Percentiles rank a stretch among this genome's conserved stretches.
These are phyloP conservation scores for Penicillium tannophilum DNA, from an alignment of 495 filamentous ascomycete genomes.

Conservation along the genomic window DNA sequence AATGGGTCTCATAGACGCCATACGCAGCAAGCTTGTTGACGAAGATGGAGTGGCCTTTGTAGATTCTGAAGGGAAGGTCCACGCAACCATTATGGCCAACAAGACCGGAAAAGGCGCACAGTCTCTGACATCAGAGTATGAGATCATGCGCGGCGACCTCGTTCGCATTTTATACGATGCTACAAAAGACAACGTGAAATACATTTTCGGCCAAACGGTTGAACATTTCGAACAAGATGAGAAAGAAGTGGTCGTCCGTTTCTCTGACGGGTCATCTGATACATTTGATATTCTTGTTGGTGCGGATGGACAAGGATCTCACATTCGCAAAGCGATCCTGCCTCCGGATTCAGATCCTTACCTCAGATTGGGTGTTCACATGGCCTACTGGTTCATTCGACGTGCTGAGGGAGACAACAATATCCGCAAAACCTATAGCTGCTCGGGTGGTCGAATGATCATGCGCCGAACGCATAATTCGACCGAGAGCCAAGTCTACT, in stretches of 20 bases:
- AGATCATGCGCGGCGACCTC: conserved; percentile 52
- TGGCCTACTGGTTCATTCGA: conserved; percentile 49
- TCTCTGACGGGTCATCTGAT: conserved; percentile 38
- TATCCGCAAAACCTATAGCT: conserved; percentile 19
- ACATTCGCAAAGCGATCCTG: conserved; percentile 38
- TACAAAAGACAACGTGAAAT: conserved; percentile 36
- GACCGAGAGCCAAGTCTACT: conserved; percentile 26
- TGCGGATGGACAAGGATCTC: conserved; percentile 52
- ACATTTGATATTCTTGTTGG: conserved; percentile 53
- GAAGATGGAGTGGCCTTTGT: conserved; percentile 41
- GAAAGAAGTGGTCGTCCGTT: conserved; percentile 34
- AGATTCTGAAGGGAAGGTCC: conserved; percentile 27
- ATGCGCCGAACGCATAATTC: conserved; percentile 27
- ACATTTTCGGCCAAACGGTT: conserved; percentile 40
- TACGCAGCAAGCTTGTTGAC: conserved; percentile 31
- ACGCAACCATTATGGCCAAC: conserved; percentile 34
- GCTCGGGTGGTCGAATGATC: conserved; percentile 28
- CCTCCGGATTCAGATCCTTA: conserved; percentile 26
- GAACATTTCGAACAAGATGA: conserved; percentile 28
- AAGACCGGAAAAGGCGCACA: conserved; percentile 35
- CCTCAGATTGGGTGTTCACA: conserved; percentile 28
- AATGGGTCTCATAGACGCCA: conserved; percentile 43
- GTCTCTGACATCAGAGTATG: conserved; percentile 44
- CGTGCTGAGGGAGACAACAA: conserved; percentile 33
- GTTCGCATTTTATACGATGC: conserved; percentile 39